Conservation (phyloP, 305 asterid species). For the Lippia alba region DNA sequence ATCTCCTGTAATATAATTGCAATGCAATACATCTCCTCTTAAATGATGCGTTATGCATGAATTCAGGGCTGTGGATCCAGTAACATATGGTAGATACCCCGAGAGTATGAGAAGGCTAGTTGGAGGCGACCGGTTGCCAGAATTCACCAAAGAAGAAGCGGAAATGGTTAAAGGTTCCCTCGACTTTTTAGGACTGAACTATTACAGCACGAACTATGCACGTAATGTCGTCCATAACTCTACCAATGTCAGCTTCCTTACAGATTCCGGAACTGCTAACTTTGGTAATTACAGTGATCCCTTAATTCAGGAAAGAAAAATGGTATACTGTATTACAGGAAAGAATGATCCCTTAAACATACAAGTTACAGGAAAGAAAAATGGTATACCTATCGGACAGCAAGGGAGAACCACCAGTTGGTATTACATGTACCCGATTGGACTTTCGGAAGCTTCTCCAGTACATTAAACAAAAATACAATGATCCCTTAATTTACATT, state of each 20-base stretch:
- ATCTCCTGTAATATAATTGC: background rate
- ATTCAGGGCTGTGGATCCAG: slow-evolving; percentile 54
- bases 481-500: too few species aligned
- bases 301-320: too few species aligned
- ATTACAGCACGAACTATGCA: slow-evolving; percentile 48
- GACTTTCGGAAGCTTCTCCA: too few species aligned
- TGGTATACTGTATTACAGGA: too few species aligned
- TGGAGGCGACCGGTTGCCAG: slow-evolving; percentile 43
- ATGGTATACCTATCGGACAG: too few species aligned
- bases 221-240: slow-evolving; percentile 6
- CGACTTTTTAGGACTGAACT: slow-evolving; percentile 53
- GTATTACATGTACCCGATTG: too few species aligned
- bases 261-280: slow-evolving; percentile 27
- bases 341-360: too few species aligned
- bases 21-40: background rate
- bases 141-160: slow-evolving; percentile 42
- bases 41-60: background rate
- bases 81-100: slow-evolving; percentile 50
- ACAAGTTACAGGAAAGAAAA: too few species aligned
- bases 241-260: slow-evolving; percentile 26
- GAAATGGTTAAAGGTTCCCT: slow-evolving; percentile 43
- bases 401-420: too few species aligned
- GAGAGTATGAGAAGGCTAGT: slow-evolving; percentile 43
- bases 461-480: too few species aligned
- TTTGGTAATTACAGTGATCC: too few species aligned